A percentile compares a stretch with the other conserved stretches of the same genome.
Conservation (phyloP, 2,329 filamentous ascomycete genomes). For the Aspergillus quadrilineatus region DNA sequence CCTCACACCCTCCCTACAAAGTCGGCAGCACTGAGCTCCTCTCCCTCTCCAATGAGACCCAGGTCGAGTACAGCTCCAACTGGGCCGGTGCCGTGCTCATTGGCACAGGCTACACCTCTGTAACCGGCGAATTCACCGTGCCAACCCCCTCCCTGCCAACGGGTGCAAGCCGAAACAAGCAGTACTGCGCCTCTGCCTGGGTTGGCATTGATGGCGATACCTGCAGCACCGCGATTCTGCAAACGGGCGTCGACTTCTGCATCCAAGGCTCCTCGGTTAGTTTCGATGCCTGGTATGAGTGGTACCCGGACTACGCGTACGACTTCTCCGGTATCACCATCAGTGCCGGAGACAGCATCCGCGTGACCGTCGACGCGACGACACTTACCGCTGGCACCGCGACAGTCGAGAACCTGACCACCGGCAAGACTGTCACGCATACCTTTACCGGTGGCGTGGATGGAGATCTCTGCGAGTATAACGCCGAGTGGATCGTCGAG, state of each 20-base stretch:
- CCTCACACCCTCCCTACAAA: slow-evolving; percentile 34
- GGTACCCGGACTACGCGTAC: slow-evolving; percentile 58
- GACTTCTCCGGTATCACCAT: slow-evolving; percentile 51
- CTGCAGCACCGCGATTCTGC: slow-evolving; percentile 53
- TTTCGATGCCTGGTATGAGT: slow-evolving; percentile 61
- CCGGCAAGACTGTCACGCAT: slow-evolving; percentile 52
- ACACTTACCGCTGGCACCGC: slow-evolving; percentile 45
- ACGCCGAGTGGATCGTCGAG: slow-evolving; percentile 59
- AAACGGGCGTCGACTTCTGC: slow-evolving; percentile 58
- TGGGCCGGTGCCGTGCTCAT: slow-evolving; percentile 60
- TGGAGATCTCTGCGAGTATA: slow-evolving; percentile 51
- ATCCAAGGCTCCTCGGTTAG: slow-evolving; percentile 41
- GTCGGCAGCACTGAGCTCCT: slow-evolving; percentile 28
- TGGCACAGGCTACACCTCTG: slow-evolving; percentile 52
- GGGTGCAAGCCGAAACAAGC: slow-evolving; percentile 33
- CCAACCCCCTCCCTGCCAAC: slow-evolving; percentile 41
- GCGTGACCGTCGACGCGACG: slow-evolving; percentile 42
- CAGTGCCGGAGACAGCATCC: slow-evolving; percentile 45
- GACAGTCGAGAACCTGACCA: slow-evolving; percentile 52
- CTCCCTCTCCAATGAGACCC: slow-evolving; percentile 36
- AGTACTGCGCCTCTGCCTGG: slow-evolving; percentile 55
- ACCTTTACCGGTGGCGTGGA: slow-evolving; percentile 46
- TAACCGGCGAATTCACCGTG: slow-evolving; percentile 54
- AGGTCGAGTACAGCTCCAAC: slow-evolving; percentile 54
- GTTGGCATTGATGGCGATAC: slow-evolving; percentile 62